Evolutionary conservation across 2,329 filamentous ascomycete species (phyloP).

Genomic region (Trichoderma lentiforme): DNA sequence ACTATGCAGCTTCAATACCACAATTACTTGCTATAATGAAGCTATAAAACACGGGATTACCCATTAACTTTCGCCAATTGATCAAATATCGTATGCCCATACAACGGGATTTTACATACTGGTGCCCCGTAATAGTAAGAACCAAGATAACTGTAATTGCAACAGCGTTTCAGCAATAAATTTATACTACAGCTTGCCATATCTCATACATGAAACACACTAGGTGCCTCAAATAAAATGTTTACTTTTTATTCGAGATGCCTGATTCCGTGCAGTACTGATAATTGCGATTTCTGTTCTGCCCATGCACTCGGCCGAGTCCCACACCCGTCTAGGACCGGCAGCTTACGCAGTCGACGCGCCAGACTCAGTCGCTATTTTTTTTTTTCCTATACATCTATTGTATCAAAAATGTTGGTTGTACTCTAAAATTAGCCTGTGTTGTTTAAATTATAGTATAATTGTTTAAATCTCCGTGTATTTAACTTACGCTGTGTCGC

Average conservation of each 20-base stretch:
- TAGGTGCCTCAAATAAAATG: not conserved
- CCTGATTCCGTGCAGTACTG: not conserved
- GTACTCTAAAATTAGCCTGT: not conserved
- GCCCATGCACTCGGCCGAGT: not conserved
- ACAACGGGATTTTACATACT: not conserved
- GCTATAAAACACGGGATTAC: not conserved
- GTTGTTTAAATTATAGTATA: not conserved
- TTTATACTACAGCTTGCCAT: not conserved
- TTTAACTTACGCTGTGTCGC: not conserved
- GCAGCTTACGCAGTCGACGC: not conserved
- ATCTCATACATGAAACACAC: not conserved
- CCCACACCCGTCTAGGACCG: not conserved
- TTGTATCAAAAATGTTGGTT: not conserved
- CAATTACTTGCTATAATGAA: not conserved
- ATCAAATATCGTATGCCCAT: not conserved
- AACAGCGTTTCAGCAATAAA: not conserved
- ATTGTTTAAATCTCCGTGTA: not conserved
- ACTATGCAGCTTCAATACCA: not conserved
- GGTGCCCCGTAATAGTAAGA: not conserved
- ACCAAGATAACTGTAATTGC: not conserved
- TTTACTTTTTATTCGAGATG: not conserved
- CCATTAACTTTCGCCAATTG: rapidly evolving
- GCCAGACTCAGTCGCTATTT: not conserved
- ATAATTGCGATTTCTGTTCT: not conserved
- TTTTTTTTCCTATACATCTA: not conserved